Conservation (phyloP, 1,139 yeast genomes). For the Pichia sp. region DNA sequence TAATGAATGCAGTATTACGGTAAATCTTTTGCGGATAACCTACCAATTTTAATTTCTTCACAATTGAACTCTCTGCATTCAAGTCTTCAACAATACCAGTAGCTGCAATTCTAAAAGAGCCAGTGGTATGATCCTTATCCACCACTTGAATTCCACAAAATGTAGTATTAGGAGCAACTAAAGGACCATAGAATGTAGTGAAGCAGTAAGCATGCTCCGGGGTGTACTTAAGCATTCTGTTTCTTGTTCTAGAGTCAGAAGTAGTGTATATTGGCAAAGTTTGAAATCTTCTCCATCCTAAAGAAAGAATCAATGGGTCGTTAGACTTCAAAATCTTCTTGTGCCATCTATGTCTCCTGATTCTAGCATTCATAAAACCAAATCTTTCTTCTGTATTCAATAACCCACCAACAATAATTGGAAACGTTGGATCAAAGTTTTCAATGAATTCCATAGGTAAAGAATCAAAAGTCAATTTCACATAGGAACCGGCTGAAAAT, state of each 20-base stretch:
- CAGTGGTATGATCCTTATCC: conserved; percentile 77
- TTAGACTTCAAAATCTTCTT: conserved; percentile 91
- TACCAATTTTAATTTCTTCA: conserved; percentile 89
- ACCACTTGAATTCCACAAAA: conserved; percentile 93
- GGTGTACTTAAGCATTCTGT: conserved; percentile 95
- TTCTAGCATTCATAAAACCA: conserved; percentile 88
- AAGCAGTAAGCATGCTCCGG: conserved; percentile 98
- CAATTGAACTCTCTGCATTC: conserved; percentile 85
- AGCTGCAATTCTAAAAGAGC: conserved; percentile 93
- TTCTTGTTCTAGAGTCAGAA: conserved; percentile 94
- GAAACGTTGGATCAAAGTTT: conserved; percentile 78
- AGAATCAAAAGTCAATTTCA: conserved; percentile 75
- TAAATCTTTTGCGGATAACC: conserved; percentile 93
- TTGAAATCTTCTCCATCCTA: conserved; percentile 99
- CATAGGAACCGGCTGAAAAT: conserved; percentile 88
- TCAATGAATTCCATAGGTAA: conserved; percentile 90
- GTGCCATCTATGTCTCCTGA: conserved; percentile 99
- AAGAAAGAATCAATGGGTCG: conserved; percentile 87
- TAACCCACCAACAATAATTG: conserved; percentile 87
- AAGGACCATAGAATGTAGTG: conserved; percentile 95
- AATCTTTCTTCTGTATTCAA: conserved; percentile 87
- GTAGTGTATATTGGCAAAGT: conserved; percentile 94
- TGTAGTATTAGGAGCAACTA: conserved; percentile 95
- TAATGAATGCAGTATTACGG: conserved; percentile 94
- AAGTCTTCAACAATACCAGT: conserved; percentile 95